Base-by-base conservation (phyloP, 768 basidiomycete species). In the Amanita jacksonii region DNA sequence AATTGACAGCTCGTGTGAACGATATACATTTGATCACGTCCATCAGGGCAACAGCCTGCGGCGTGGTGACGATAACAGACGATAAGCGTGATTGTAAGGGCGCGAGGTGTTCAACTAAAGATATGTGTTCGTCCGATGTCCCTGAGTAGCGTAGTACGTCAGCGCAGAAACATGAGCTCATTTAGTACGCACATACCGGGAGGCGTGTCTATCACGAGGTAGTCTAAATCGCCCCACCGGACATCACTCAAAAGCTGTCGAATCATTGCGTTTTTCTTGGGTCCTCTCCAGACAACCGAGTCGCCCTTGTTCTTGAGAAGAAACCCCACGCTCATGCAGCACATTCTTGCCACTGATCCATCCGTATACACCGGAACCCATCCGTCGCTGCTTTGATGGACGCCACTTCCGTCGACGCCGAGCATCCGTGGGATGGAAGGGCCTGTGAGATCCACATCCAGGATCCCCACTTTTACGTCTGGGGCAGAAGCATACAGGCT, bases 331-430 rank as follows among this genome's bases (percentile, higher is more conserved):
- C 87, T 91, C 96, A 99, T 99, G 61, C 89, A 92, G 9, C 81
- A 84, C 47, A 99, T 60, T 52, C 91, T 67, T 20, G 79, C 78
- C 34, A 70, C 70, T 16, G 71, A 59, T 12, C 80, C 84, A 62
- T 99, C 94, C 2, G 88, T 90, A 57, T 92, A 98, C 3, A 98
- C 94, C 1, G 96, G 96, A 1, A 98, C 92, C 96, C 96, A 98
- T 7, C 94, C 96, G 53, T 82, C 83, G 46, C 84, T 90, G 56
- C 89, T 91, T 59, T 96, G 92, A 57, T 96, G 88, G 24, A 96
- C 90, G 1, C 79, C 77, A 45, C 83, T 77, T 1, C 81, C 83
- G 54, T 93, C 91, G 5, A 94, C 67, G 6, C 91, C 90, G 44
- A 96, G 74, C 91, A 96, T 94, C 32, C 92, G 83, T 9, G 92